Evolutionary conservation across 495 filamentous ascomycete genomes (phyloP), one percentile per base, ranked within the genome.

Genomic region (Glonium stellatum): DNA sequence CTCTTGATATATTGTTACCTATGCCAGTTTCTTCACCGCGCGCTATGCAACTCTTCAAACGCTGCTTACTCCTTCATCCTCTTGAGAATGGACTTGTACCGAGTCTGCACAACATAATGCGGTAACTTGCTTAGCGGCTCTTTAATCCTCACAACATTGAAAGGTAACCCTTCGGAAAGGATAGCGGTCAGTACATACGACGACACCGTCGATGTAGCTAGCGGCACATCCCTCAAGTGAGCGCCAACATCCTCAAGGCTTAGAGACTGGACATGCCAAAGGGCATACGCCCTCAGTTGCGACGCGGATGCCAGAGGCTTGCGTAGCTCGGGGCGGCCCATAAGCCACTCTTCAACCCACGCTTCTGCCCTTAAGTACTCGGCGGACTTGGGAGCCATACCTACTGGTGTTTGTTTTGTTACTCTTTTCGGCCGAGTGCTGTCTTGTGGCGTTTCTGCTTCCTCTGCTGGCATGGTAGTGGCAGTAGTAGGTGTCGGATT

Each of bases 271-370:
- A 68, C 48, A 62, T 82, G 71, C 85, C 85, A 89, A 50, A 88
- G 70, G 56, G 78, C 75, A 61, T 87, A 87, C 1, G 82, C 78
- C 19, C 83, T 78, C 13, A 88, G 76, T n/a, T 74, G 63, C 1
- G 76, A 27, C 0, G 81, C 72, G 91, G 87, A 75, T 76, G 95
- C 21, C 90, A 93, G 75, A 78, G 77, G 56, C 79, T 87, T 59
- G 86, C 88, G 72, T 74, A 79, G 37, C 87, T 81, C 72, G 74
- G 77, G 18, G 77, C 84, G 54, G 58, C 57, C 6, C 58, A 39
- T 6, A 72, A 55, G 60, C 57, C 62, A 49, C 42, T 41, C 37
- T 47, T 65, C 41, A 50, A 60, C 46, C 58, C 57, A 60, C 35
- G 39, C 19, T 53, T 59, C 10, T 53, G 69, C 44, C n/a, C 22